These are phyloP conservation scores for Coemansia sp. DNA, from an alignment of 192 early-diverging fungal species.

Conservation along the genomic window DNA sequence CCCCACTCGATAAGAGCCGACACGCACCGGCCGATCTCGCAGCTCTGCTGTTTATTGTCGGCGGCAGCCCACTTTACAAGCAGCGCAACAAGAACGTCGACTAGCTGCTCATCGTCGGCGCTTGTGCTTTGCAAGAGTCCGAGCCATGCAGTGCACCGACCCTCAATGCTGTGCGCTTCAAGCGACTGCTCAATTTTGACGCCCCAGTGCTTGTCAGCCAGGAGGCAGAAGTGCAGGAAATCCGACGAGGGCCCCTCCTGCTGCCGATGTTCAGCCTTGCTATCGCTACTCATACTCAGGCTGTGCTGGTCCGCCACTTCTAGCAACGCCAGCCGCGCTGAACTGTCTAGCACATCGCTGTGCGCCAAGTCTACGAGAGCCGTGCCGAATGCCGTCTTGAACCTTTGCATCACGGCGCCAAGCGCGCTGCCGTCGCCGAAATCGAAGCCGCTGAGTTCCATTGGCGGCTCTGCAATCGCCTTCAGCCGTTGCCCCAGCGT, in stretches of 20 bases:
- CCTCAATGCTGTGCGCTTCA: neutral
- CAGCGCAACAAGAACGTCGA: conserved; percentile 14
- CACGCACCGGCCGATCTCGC: conserved; percentile 8
- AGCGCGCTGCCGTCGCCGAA: conserved; percentile 29
- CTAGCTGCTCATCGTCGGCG: conserved; percentile 5
- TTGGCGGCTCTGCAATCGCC: conserved; percentile 19
- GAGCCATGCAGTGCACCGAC: conserved; percentile 4
- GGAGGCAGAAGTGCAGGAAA: conserved; percentile 21
- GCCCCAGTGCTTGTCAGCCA: conserved; percentile 35
- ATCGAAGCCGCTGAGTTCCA: conserved; percentile 30
- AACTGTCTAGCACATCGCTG: conserved; percentile 2
- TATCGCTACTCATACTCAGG: neutral
- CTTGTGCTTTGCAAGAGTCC: conserved; percentile 2
- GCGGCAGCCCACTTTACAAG: conserved; percentile 17
- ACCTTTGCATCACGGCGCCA: conserved; percentile 9
- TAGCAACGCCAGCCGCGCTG: conserved; percentile 19
- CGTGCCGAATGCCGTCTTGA: conserved; percentile 14
- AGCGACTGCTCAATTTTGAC: neutral
- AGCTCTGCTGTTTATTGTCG: neutral
- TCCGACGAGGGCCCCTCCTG: conserved; percentile 6
- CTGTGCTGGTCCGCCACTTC: conserved; percentile 9
- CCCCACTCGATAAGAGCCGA: conserved; percentile 21
- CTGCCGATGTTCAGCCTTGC: neutral
- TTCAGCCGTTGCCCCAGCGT: conserved; percentile 1
- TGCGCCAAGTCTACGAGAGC: neutral